Percentiles rank a stretch among this genome's conserved stretches.
Conservation (phyloP, 192 early-diverging fungal species). For the Coemansia erecta region DNA sequence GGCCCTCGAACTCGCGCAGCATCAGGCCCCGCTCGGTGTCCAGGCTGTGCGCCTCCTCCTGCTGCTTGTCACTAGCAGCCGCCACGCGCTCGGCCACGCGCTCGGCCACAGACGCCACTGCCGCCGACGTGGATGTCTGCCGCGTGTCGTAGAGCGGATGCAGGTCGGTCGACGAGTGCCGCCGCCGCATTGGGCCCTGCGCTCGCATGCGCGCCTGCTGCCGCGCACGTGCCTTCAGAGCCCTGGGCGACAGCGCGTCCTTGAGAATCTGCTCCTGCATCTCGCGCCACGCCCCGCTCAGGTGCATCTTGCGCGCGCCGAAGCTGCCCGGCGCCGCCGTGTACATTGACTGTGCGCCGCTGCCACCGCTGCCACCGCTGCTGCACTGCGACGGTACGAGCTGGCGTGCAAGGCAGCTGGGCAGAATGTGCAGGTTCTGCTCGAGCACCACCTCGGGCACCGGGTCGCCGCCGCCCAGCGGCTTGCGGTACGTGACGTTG, state of each 20-base stretch:
- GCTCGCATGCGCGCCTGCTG: conserved; percentile 55
- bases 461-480: conserved; percentile 32
- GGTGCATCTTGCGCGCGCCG: conserved; percentile 49
- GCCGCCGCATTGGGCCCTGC: conserved; percentile 42
- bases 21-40: conserved; percentile 31
- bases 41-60: conserved; percentile 41
- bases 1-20: conserved; percentile 28
- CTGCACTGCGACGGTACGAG: conserved; percentile 20
- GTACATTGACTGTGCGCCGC: conserved; percentile 18
- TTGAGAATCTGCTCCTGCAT: conserved; percentile 86
- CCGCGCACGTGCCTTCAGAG: conserved; percentile 70
- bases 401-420: conserved; percentile 60
- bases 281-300: conserved; percentile 62
- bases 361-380: too few species aligned
- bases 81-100: conserved; percentile 10
- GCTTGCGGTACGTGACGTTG: conserved; percentile 79
- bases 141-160: conserved; percentile 34
- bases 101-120: too few species aligned
- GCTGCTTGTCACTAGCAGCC: conserved; percentile 9
- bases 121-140: not conserved
- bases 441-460: conserved; percentile 75
- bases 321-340: conserved; percentile 50
- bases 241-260: conserved; percentile 87
- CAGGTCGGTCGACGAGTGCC: conserved; percentile 57
- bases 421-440: conserved; percentile 86